A percentile compares a stretch with the other conserved stretches of the same genome.
phyloP scores from a whole-genome alignment of 352 stramenopile genomes.

The Globisporangium spinosum region DNA sequence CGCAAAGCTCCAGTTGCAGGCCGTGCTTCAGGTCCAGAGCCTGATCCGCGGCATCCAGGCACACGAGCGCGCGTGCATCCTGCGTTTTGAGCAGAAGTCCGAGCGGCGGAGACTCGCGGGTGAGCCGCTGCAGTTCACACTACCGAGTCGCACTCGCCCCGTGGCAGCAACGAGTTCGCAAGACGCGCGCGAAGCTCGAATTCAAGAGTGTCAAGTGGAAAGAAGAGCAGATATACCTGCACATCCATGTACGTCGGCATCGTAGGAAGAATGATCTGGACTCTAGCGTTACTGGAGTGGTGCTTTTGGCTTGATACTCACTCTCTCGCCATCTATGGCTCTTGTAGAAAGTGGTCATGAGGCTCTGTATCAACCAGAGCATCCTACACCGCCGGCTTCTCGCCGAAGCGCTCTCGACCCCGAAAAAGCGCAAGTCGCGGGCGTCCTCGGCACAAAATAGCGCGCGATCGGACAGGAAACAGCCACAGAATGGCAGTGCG shows the following conservation, averaged over 20 bases:
- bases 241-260: slow-evolving; percentile 42
- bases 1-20: slow-evolving; percentile 31
- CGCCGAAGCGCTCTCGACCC: slow-evolving; percentile 5
- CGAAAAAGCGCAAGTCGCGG: slow-evolving; percentile 12
- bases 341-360: slow-evolving; percentile 32
- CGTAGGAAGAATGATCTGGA: background rate
- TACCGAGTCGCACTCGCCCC: slow-evolving; percentile 28
- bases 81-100: slow-evolving; percentile 49
- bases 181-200: slow-evolving; percentile 29
- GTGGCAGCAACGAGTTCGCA: slow-evolving; percentile 25
- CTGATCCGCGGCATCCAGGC: slow-evolving; percentile 54
- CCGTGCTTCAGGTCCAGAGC: slow-evolving; percentile 51
- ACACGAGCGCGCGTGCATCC: slow-evolving; percentile 43
- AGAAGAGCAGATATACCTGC: slow-evolving; percentile 44
- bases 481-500: background rate
- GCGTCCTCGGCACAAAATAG: slow-evolving; percentile 7
- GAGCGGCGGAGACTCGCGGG: slow-evolving; percentile 31
- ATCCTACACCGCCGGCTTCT: slow-evolving; percentile 14
- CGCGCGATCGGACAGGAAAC: background rate
- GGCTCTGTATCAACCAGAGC: slow-evolving; percentile 24
- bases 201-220: slow-evolving; percentile 43
- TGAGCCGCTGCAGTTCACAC: slow-evolving; percentile 37
- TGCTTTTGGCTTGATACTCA: background rate
- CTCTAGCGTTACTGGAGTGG: background rate
- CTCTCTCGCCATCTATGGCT: background rate